Conservation (phyloP, 169 alveolate species). For the Cryptosporidium xiaoi region DNA sequence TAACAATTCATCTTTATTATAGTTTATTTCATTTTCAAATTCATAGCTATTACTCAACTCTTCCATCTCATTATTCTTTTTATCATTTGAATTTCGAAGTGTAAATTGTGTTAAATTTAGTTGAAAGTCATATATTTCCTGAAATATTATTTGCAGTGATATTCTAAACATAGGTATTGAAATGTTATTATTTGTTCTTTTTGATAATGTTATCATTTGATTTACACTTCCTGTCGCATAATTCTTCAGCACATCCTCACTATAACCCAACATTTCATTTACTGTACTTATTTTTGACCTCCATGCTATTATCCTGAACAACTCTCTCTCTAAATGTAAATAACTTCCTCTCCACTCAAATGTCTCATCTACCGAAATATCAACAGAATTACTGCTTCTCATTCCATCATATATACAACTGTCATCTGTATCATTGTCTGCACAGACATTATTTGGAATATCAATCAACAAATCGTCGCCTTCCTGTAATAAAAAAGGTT, state of each 20-base stretch:
- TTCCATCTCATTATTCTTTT: background rate
- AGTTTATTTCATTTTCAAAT: constrained; percentile 1
- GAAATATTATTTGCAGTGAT: constrained; percentile 58
- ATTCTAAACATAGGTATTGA: constrained; percentile 53
- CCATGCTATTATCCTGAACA: constrained; percentile 73
- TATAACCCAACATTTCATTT: constrained; percentile 52
- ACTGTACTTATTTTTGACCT: constrained; percentile 55
- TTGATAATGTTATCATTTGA: constrained; percentile 66
- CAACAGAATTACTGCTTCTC: constrained; percentile 47
- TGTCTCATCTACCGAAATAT: constrained; percentile 59
- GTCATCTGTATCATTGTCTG: constrained; percentile 1
- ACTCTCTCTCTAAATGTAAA: constrained; percentile 66
- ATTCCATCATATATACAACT: constrained; percentile 5
- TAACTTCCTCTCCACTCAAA: constrained; percentile 74
- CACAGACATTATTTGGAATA: constrained; percentile 3
- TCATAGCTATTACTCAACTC: background rate
- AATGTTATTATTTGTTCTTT: constrained; percentile 8
- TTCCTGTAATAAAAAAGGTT: constrained; percentile 33
- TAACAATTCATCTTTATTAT: background rate
- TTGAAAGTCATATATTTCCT: constrained; percentile 71
- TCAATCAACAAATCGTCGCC: constrained; percentile 40
- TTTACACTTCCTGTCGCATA: constrained; percentile 72
- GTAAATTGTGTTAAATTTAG: constrained; percentile 52
- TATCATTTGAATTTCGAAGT: constrained; percentile 1
- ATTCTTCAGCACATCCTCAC: constrained; percentile 59